Percentiles rank a stretch among this genome's conserved stretches.
Conservation (phyloP, 2,329 filamentous ascomycete species). For the Microdochium bolleyi region DNA sequence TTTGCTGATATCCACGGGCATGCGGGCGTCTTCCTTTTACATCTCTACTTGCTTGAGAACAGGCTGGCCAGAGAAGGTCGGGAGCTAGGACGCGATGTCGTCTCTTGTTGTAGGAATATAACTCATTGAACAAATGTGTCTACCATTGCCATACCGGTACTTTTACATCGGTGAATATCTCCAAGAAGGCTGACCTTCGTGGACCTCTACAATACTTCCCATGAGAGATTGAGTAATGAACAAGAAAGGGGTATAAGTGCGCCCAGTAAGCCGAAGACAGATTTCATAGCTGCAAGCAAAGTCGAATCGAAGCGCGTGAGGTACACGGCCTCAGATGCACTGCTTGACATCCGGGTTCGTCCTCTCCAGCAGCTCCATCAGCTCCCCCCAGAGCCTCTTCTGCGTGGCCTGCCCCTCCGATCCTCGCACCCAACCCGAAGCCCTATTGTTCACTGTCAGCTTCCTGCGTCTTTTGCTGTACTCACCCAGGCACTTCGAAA, state of each 20-base stretch:
- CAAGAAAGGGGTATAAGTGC: background rate
- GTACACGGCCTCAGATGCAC: background rate
- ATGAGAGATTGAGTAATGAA: too few species aligned
- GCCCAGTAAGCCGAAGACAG: background rate
- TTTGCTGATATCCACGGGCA: too few species aligned
- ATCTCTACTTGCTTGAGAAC: too few species aligned
- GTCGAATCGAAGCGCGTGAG: too few species aligned
- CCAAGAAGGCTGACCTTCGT: too few species aligned
- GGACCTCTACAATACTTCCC: too few species aligned
- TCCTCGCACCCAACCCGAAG: slow-evolving; percentile 6
- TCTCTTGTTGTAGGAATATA: too few species aligned
- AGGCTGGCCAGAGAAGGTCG: background rate
- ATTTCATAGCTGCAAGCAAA: too few species aligned
- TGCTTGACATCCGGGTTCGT: background rate
- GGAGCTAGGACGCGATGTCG: background rate
- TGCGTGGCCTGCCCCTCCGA: slow-evolving; percentile 1
- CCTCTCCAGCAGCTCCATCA: slow-evolving; percentile 1
- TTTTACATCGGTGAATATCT: too few species aligned
- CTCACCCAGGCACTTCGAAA: too few species aligned
- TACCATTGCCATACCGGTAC: too few species aligned
- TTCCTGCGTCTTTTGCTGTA: background rate
- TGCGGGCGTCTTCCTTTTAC: too few species aligned
- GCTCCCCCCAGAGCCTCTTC: slow-evolving; percentile 5
- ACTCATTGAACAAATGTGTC: background rate
- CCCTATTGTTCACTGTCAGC: background rate